Conservation (phyloP, 495 filamentous ascomycete species). For the Hyaloscypha variabilis region DNA sequence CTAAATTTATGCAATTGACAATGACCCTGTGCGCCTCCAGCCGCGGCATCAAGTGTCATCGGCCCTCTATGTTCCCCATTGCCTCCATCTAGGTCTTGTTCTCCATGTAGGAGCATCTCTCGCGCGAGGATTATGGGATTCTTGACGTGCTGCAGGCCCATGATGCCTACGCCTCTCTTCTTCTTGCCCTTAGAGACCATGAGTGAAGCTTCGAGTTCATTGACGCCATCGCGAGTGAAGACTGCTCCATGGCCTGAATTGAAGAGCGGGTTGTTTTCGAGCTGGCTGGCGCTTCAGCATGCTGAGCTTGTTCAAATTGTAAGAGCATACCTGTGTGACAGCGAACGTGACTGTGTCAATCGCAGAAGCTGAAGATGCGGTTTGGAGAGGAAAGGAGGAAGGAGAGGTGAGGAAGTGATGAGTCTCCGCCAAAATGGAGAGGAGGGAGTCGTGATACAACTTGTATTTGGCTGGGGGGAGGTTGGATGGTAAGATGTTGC, state of each 20-base stretch:
- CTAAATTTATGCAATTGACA: slow-evolving; percentile 66
- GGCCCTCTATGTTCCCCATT: slow-evolving; percentile 35
- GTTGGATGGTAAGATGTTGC: slow-evolving; percentile 71
- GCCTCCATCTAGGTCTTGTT: slow-evolving; percentile 45
- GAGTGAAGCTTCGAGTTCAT: slow-evolving; percentile 87
- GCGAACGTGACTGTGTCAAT: slow-evolving; percentile 76
- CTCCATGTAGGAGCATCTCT: slow-evolving; percentile 68
- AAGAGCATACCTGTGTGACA: too few species aligned
- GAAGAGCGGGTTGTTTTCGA: slow-evolving; percentile 84
- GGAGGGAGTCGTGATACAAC: slow-evolving; percentile 64
- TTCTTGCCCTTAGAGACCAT: slow-evolving; percentile 78
- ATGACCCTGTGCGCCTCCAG: slow-evolving; percentile 57
- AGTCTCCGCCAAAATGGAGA: slow-evolving; percentile 48
- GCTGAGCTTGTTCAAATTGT: too few species aligned
- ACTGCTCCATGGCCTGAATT: slow-evolving; percentile 86
- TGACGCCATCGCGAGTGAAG: slow-evolving; percentile 78
- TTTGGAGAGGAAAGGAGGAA: slow-evolving; percentile 18
- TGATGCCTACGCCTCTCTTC: slow-evolving; percentile 79
- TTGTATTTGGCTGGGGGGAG: slow-evolving; percentile 63
- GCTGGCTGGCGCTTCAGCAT: too few species aligned
- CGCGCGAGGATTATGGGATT: slow-evolving; percentile 79
- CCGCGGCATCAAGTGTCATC: slow-evolving; percentile 11
- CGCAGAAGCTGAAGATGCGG: slow-evolving; percentile 38
- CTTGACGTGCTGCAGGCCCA: slow-evolving; percentile 69
- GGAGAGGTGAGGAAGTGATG: slow-evolving; percentile 30